Base-by-base conservation (phyloP, 768 basidiomycete species). In the Butyriboletus loyo region DNA sequence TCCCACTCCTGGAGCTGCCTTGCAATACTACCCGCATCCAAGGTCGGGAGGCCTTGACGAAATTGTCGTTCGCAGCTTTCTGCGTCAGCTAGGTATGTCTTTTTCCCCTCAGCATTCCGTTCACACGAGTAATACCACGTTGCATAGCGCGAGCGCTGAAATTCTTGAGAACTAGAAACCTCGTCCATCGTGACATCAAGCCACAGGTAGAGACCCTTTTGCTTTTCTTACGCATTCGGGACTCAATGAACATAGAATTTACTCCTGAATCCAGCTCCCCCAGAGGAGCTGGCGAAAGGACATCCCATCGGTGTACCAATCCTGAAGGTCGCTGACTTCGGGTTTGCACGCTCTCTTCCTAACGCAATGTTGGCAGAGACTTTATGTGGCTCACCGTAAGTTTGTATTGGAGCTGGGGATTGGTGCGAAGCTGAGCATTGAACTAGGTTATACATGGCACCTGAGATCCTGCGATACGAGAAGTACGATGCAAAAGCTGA, bases 401-500 rank as follows among this genome's bases (percentile, higher is more conserved):
- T 81, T 21, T 30, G 8, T 45, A 40, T 45, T 25, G 46, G 36
- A 22, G 1, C 41, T 24, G 21, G 28, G 10, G 27, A 17, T 3
- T 39, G 40, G 44, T 45, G 19, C 11, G 32, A 46, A 41, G 28
- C 46, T 57, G 39, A 56, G 2, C 22, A 35, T 21, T 22, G 19
- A 7, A 28, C 7, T 50, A 94, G 92, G 43, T 73, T 99, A 28
- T 99, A 99, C 73, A 99, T 98, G 97, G 97, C 97, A 0, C 97
- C 97, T 0, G 97, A 99, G 72, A 98, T 99, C 62, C 75, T 99
- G 11, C 84, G 91, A 15, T 97, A 97, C 68, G 88, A 98, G 73
- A 95, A 95, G 67, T 98, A 99, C 70, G 94, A 97, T 67, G 95
- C 95, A 19, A 96, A 93, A 67, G 97, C 92, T 11, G 97, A 99